Conservation (phyloP, 768 basidiomycete species). For the Rhodotorula paludigena region DNA sequence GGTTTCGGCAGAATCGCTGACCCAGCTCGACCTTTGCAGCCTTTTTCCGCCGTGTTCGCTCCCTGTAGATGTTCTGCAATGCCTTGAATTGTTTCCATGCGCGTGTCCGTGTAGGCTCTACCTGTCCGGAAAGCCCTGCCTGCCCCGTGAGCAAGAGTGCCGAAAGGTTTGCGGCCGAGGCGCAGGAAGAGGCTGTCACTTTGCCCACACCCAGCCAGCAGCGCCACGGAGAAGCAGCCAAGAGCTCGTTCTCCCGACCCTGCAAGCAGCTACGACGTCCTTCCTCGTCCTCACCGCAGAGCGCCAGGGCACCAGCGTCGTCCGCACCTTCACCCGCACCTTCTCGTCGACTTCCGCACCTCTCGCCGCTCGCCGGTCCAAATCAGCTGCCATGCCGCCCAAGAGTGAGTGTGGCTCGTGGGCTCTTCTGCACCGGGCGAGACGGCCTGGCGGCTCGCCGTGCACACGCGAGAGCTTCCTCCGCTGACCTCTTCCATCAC, state of each 20-base stretch:
- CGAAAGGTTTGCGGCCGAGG: not conserved
- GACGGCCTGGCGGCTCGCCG: not conserved
- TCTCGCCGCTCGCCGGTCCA: constrained; percentile 11
- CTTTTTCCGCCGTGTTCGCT: not conserved
- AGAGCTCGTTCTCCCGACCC: too few species aligned
- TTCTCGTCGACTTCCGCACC: not conserved
- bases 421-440: too few species aligned
- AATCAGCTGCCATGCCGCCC: constrained; percentile 36
- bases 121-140: not conserved
- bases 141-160: not conserved
- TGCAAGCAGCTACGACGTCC: constrained; percentile 5
- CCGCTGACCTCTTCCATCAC: not conserved
- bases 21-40: not conserved
- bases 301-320: constrained; percentile 3
- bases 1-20: not conserved
- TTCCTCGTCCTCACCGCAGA: constrained; percentile 14
- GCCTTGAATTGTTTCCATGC: not conserved
- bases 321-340: not conserved
- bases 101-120: not conserved
- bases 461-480: not conserved
- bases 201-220: not conserved
- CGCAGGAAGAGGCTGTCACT: not conserved
- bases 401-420: constrained; percentile 13
- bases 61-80: not conserved
- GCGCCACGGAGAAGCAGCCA: too few species aligned